Percentiles rank a stretch among this genome's conserved stretches.
These are phyloP conservation scores for Martiniozyma asiatica DNA, from an alignment of 1,139 yeast genomes.

Conservation along the genomic window DNA sequence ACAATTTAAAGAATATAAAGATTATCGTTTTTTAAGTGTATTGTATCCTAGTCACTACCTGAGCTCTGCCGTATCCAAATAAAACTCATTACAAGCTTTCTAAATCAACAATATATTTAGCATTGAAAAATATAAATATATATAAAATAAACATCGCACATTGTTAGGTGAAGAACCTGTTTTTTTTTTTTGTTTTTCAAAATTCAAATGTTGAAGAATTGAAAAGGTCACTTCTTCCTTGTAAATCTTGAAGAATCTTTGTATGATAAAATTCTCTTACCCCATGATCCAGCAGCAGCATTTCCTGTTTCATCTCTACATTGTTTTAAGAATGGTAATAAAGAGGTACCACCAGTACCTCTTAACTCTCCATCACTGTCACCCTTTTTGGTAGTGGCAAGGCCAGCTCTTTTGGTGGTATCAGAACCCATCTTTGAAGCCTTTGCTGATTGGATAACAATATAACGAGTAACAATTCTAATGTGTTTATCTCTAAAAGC, in stretches of 20 bases:
- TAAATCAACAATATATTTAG: too few species aligned
- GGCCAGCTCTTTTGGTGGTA: slow-evolving; percentile 40
- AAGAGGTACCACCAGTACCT: slow-evolving; percentile 92
- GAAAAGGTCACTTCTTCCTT: too few species aligned
- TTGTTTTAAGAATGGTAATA: slow-evolving; percentile 84
- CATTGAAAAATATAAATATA: too few species aligned
- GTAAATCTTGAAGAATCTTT: slow-evolving; percentile 29
- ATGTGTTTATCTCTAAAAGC: slow-evolving; percentile 87
- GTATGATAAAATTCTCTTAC: slow-evolving; percentile 58
- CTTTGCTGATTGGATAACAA: slow-evolving; percentile 64
- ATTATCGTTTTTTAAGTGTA: too few species aligned
- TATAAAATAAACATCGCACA: too few species aligned
- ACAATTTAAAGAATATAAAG: too few species aligned
- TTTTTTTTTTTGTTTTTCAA: too few species aligned
- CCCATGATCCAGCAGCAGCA: slow-evolving; percentile 87
- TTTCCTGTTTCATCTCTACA: slow-evolving; percentile 94
- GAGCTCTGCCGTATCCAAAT: too few species aligned
- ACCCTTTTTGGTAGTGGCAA: slow-evolving; percentile 18
- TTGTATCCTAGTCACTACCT: too few species aligned
- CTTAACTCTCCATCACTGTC: slow-evolving; percentile 38
- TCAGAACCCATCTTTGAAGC: slow-evolving; percentile 41
- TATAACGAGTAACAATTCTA: slow-evolving; percentile 79
- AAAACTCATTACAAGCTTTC: too few species aligned
- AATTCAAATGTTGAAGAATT: too few species aligned
- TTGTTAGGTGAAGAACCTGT: too few species aligned